Conservation (phyloP, 1,284 basidiomycete species). For the Heterobasidion parviporum region DNA sequence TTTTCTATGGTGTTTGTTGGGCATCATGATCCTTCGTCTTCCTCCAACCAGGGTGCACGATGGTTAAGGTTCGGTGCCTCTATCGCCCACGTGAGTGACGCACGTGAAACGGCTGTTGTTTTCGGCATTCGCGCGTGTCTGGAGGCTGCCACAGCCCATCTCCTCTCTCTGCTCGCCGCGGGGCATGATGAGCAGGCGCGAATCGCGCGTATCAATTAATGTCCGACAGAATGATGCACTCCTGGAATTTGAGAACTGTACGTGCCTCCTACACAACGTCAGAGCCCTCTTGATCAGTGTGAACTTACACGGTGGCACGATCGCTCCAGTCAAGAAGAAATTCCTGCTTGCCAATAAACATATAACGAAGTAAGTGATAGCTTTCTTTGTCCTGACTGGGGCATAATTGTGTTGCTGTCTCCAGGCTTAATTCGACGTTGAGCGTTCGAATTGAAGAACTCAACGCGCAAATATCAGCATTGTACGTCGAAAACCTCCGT, state of each 20-base stretch:
- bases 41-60: no score
- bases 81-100: not conserved
- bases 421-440: conserved; percentile 73
- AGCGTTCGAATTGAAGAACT: conserved; percentile 78
- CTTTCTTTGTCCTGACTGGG: conserved; percentile 6
- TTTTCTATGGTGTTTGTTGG: no score
- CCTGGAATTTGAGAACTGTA: conserved; percentile 76
- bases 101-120: not conserved
- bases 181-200: conserved; percentile 69
- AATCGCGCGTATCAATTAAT: conserved; percentile 63
- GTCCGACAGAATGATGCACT: conserved; percentile 68
- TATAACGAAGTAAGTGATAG: conserved; percentile 62
- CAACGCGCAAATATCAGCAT: conserved; percentile 67
- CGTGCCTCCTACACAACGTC: conserved; percentile 20
- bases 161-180: conserved; percentile 23
- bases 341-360: conserved; percentile 83
- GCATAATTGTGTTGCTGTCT: not conserved
- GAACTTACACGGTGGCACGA: conserved; percentile 8
- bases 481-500: conserved; percentile 74
- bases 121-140: not conserved
- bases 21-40: no score
- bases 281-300: conserved; percentile 6
- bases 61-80: not conserved
- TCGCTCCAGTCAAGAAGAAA: conserved; percentile 75
- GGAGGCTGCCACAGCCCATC: conserved; percentile 12